Conservation (phyloP, 805 yeast genomes). For the Saccharomycopsis guyanensis region DNA sequence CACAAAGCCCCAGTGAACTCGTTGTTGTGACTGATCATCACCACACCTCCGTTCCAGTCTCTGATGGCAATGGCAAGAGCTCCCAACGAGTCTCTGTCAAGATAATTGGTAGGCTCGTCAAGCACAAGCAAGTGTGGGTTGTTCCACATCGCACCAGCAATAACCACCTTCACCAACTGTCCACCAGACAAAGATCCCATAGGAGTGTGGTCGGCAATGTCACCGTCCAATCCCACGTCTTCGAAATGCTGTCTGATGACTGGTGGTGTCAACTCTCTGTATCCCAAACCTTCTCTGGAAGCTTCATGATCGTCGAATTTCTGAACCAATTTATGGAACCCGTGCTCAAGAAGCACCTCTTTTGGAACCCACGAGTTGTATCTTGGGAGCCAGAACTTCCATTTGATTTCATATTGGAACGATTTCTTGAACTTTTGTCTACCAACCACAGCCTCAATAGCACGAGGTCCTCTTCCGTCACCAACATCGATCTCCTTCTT, state of each 20-base stretch:
- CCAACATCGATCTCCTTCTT: slow-evolving; percentile 67
- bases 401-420: slow-evolving; percentile 94
- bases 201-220: slow-evolving; percentile 97
- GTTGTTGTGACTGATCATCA: slow-evolving; percentile 95
- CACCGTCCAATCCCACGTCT: slow-evolving; percentile 95
- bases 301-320: slow-evolving; percentile 99
- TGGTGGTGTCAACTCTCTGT: slow-evolving; percentile 86
- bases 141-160: slow-evolving; percentile 99
- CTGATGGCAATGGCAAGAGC: slow-evolving; percentile 96
- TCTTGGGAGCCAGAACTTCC: slow-evolving; percentile 89
- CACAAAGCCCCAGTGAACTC: slow-evolving; percentile 96
- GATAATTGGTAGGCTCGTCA: slow-evolving; percentile 97
- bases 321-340: slow-evolving; percentile 86
- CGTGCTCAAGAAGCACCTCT: slow-evolving; percentile 71
- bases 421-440: slow-evolving; percentile 94
- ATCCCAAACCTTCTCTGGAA: slow-evolving; percentile 93
- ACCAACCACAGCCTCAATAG: slow-evolving; percentile 91
- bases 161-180: slow-evolving; percentile 94
- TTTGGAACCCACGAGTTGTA: slow-evolving; percentile 90
- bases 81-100: slow-evolving; percentile 96
- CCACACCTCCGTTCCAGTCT: slow-evolving; percentile 98
- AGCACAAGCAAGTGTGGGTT: slow-evolving; percentile 93
- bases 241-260: slow-evolving; percentile 95
- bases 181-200: slow-evolving; percentile 97
- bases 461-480: slow-evolving; percentile 85